Evolutionary conservation across 768 basidiomycete species (phyloP), one percentile per base, ranked within the genome.

Genomic region (Podaxis mareebaensis): DNA sequence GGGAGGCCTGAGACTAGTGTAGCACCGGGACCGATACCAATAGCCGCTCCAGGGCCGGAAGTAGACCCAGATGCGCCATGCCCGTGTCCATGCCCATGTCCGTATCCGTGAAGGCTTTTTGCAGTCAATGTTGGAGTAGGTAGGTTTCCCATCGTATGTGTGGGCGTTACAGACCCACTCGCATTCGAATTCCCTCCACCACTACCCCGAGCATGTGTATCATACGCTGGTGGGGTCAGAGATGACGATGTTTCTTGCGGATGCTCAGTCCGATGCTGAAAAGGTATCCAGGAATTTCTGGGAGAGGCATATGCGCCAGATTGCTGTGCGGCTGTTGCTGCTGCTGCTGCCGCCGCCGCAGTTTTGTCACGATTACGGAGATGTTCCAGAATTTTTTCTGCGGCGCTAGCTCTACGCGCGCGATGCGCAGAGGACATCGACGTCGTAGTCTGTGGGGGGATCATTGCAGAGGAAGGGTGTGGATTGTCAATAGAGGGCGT

Each of bases 341-440:
- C 63, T 28, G 24, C 24, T 24, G 2, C 24, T 39, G 24, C 55
- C n/a, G 74, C 69, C 33, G 64, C 68, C 24, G 68, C 69, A 1
- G 77, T 70, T 68, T 82, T 82, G 64, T 86, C 85, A 56, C 83
- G 80, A 65, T 74, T 83, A 13, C 85, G 81, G 24, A 90, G 76
- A 64, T 89, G 85, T 67, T 89, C 89, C 12, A 91, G 76, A 0
- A 88, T 84, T 56, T 82, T 84, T 70, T 91, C 89, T 0, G 90
- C 89, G 11, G 85, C 87, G 64, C 89, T 91, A 3, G 84, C 75
- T 60, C 85, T 75, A 61, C 87, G 81, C 8, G 80, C 79, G 30
- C 78, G 74, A 61, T 76, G 73, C 54, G 77, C 72, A 15, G 76
- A 73, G 20, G 76, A 73, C 17, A 75, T 72, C n/a, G 70, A 66